phyloP scores from a whole-genome alignment of 495 filamentous ascomycete species.

The Glonium stellatum region DNA sequence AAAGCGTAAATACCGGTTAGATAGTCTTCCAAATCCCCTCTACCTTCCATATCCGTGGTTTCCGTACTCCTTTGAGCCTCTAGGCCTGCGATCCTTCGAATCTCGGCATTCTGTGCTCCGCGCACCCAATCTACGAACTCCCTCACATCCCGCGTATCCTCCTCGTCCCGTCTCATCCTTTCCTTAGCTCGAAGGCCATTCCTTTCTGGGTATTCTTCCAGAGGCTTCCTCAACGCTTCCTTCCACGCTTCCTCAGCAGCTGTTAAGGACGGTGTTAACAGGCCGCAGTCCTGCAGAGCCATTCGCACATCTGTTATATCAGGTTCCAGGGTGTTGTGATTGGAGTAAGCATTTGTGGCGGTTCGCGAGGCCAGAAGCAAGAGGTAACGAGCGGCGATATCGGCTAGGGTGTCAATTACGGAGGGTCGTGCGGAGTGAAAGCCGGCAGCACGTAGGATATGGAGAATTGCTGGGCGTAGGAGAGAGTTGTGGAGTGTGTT shows the following conservation, averaged over 20 bases:
- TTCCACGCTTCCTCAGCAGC: slow-evolving; percentile 52
- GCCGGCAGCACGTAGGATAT: slow-evolving; percentile 80
- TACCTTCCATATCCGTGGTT: slow-evolving; percentile 43
- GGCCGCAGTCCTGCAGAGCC: slow-evolving; percentile 70
- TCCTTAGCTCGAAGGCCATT: slow-evolving; percentile 27
- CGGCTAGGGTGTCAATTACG: slow-evolving; percentile 70
- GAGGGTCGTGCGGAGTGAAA: slow-evolving; percentile 68
- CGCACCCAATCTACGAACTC: slow-evolving; percentile 67
- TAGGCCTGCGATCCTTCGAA: slow-evolving; percentile 59
- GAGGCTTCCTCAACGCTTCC: slow-evolving; percentile 33
- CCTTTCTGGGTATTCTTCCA: slow-evolving; percentile 27
- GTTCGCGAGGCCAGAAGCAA: slow-evolving; percentile 58
- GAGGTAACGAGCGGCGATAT: slow-evolving; percentile 69
- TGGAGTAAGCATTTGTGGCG: slow-evolving; percentile 48
- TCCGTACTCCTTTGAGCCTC: slow-evolving; percentile 31
- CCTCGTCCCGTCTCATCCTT: slow-evolving; percentile 41
- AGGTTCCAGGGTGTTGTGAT: slow-evolving; percentile 45
- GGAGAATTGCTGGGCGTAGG: slow-evolving; percentile 71
- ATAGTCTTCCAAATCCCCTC: slow-evolving; percentile 58
- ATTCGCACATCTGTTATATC: slow-evolving; percentile 72
- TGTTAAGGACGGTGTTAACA: slow-evolving; percentile 54
- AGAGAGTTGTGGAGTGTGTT: slow-evolving; percentile 61
- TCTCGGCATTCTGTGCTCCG: slow-evolving; percentile 62
- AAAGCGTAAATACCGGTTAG: slow-evolving; percentile 47
- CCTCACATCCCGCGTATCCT: slow-evolving; percentile 69